These are phyloP conservation scores for Xanthoconium separans DNA, from an alignment of 1,284 basidiomycete genomes.

Conservation along the genomic window DNA sequence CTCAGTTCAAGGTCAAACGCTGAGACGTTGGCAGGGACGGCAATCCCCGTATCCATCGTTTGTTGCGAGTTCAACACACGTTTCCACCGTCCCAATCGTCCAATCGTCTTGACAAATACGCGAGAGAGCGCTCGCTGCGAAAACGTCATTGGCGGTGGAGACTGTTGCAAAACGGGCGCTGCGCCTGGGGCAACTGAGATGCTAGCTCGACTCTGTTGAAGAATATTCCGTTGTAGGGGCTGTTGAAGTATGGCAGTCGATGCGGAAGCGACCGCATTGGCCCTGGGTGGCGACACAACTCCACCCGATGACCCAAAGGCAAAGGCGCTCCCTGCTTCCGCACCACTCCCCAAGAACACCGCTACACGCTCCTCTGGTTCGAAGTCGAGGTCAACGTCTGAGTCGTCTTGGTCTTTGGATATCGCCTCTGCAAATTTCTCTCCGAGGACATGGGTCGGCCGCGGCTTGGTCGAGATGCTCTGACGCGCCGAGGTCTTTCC, in stretches of 20 bases:
- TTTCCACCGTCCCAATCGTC: slow-evolving; percentile 78
- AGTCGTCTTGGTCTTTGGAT: slow-evolving; percentile 52
- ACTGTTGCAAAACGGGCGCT: slow-evolving; percentile 35
- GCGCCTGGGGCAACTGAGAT: slow-evolving; percentile 27
- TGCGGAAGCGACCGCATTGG: slow-evolving; percentile 26
- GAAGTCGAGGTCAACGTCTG: slow-evolving; percentile 76
- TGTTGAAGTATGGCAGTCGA: slow-evolving; percentile 37
- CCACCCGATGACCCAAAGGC: slow-evolving; percentile 28
- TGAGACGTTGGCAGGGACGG: slow-evolving; percentile 52
- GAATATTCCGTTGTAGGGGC: slow-evolving; percentile 40
- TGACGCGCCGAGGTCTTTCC: slow-evolving; percentile 32
- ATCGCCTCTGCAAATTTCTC: slow-evolving; percentile 64
- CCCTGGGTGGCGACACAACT: slow-evolving; percentile 21
- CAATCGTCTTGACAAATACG: slow-evolving; percentile 79
- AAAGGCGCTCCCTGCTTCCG: slow-evolving; percentile 28
- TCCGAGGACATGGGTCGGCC: slow-evolving; percentile 49
- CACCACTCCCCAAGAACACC: slow-evolving; percentile 30
- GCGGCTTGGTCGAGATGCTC: slow-evolving; percentile 32
- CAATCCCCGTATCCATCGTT: slow-evolving; percentile 39
- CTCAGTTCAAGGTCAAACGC: slow-evolving; percentile 69
- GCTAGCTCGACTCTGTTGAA: slow-evolving; percentile 38
- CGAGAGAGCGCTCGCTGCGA: slow-evolving; percentile 68
- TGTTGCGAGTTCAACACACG: slow-evolving; percentile 65
- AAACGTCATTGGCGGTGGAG: slow-evolving; percentile 48
- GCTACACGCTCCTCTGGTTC: slow-evolving; percentile 35